Evolutionary conservation across 352 stramenopile genomes (phyloP), one percentile per base, ranked within the genome.

Genomic region (Globisporangium heterothallicum): DNA sequence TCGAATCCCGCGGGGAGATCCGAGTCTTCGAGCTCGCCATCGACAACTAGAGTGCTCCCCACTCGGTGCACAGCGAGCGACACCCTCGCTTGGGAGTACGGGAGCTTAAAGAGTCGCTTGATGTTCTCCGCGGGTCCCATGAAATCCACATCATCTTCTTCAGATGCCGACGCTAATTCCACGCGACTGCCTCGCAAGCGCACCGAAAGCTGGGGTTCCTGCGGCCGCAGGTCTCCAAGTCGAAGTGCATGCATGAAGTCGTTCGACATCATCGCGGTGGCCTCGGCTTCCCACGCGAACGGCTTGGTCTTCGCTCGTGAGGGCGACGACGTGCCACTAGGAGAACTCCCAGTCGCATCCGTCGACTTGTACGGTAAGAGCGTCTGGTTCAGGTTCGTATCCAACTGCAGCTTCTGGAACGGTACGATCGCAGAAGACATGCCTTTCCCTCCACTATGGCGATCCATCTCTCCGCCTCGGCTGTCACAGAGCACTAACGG

Each of bases 81-180:
- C n/a, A 94, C 81, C 32, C 68, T 59, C 1, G 66, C 78, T 27
- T 84, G 73, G 9, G 84, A 92, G 59, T 94, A 94, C 29, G 84
- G 80, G 48, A 94, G 56, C 59, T 94, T 94, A 57, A 94, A 94
- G 2, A 94, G 69, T 32, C 75, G 78, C 59, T 94, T 94, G 51
- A 94, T 91, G 50, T 90, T 90, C 58, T 94, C 84, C 0, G 84
- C 84, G 0, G 84, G 84, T 0, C 84, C 84, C 30, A 94, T 49
- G 43, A 91, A 94, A 47, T 94, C 74, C 46, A 92, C 76, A 0
- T 78, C 46, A 13, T 90, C 68, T 16, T 90, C 78, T 19, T 89
- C 75, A 1, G 72, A 75, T 2, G 73, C 63, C 7, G 78, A 88
- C 21, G 79, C 66, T 10, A 94, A 56, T 57, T 94, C 83, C 21